These are phyloP conservation scores for Boletus rubropictus DNA, from an alignment of 768 basidiomycete genomes.

Conservation along the genomic window DNA sequence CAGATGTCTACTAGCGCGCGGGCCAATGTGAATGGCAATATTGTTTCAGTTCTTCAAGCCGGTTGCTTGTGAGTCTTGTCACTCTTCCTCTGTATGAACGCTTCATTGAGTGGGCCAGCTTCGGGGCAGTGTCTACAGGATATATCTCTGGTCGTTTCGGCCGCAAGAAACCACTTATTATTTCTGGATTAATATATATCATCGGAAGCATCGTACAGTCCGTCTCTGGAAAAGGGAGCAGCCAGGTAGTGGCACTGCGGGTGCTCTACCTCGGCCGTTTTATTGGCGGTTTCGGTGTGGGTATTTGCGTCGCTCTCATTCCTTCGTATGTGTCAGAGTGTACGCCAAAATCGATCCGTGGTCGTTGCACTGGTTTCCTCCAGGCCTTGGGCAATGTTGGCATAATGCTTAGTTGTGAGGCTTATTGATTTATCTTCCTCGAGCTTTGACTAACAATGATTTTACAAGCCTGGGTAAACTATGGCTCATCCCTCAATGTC, in stretches of 20 bases:
- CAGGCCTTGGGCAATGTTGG: conserved; percentile 31
- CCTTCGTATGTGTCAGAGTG: conserved; percentile 51
- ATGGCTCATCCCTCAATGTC: conserved; percentile 35
- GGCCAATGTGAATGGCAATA: conserved; percentile 44
- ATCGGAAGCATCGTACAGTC: conserved; percentile 45
- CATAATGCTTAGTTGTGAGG: conserved; percentile 33
- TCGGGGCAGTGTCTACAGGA: conserved; percentile 40
- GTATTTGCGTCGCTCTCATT: conserved; percentile 45
- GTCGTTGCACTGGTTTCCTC: conserved; percentile 44
- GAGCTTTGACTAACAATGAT: conserved; percentile 1
- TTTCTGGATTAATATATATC: conserved; percentile 42
- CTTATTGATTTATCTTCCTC: not conserved
- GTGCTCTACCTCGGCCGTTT: conserved; percentile 49
- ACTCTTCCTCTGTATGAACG: not conserved
- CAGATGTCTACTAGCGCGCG: conserved; percentile 31
- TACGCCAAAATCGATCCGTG: conserved; percentile 42
- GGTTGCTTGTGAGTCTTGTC: conserved; percentile 40
- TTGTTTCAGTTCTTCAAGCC: conserved; percentile 47
- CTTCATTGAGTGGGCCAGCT: conserved; percentile 22
- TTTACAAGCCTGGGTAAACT: conserved; percentile 44
- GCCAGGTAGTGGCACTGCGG: conserved; percentile 29
- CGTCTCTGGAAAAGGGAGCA: conserved; percentile 39
- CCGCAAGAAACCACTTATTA: conserved; percentile 40
- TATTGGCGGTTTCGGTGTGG: conserved; percentile 56
- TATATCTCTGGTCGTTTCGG: conserved; percentile 40